Conservation (phyloP, 148 eudicot genomes). For the Salicornia ramosissima region DNA sequence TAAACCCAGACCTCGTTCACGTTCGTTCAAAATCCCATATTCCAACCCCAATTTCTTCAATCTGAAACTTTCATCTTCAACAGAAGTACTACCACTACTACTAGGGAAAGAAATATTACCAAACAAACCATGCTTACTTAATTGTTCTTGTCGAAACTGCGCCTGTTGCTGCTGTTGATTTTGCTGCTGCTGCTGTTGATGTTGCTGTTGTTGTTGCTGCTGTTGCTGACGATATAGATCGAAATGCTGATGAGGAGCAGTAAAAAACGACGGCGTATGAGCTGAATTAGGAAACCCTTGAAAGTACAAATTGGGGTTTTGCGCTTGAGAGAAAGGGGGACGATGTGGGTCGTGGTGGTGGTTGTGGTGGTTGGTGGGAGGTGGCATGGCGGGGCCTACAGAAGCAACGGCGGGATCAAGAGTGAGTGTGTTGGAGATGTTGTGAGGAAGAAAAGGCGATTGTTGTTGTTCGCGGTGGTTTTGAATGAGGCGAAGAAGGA, state of each 20-base stretch:
- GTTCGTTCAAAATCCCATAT: constrained; percentile 20
- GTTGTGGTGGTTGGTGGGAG: constrained; percentile 20
- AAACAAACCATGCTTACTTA: constrained; percentile 23
- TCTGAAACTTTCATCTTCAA: constrained; percentile 4
- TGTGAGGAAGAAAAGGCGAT: constrained; percentile 13
- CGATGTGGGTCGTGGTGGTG: constrained; percentile 18
- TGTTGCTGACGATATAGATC: constrained; percentile 23
- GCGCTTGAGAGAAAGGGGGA: constrained; percentile 20
- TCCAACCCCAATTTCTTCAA: constrained; percentile 12
- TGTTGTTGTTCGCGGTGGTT: constrained; percentile 30
- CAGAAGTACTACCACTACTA: constrained; percentile 2
- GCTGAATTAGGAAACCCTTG: constrained; percentile 27
- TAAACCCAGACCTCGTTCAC: constrained; percentile 18
- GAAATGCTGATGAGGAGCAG: constrained; percentile 33
- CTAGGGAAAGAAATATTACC: constrained; percentile 27
- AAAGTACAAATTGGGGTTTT: constrained; percentile 39
- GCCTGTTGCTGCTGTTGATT: constrained; percentile 23
- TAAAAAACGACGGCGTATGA: constrained; percentile 25
- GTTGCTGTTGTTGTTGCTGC: constrained; percentile 24
- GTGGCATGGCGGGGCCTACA: constrained; percentile 51
- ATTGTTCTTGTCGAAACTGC: constrained; percentile 15
- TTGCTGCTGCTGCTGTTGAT: constrained; percentile 22
- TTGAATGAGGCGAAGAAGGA: neutral
- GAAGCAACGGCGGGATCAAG: constrained; percentile 73
- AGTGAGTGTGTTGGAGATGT: constrained; percentile 24